Conservation (phyloP, 768 basidiomycete species). For the Pleurotus giganteus region DNA sequence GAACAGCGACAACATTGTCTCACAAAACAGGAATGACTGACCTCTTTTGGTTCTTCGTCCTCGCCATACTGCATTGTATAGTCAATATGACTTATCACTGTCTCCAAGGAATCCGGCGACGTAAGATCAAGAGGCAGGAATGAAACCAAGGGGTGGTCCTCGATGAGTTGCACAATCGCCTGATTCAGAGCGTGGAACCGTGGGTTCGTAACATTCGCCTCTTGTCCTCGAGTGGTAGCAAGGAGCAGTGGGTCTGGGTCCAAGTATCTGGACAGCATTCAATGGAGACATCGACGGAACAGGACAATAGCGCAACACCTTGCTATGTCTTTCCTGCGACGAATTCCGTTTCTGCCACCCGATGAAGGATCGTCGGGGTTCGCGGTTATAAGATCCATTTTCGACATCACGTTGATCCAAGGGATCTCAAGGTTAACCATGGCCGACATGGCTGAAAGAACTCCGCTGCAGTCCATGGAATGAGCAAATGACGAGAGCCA, state of each 20-base stretch:
- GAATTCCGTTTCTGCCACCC: conserved; percentile 68
- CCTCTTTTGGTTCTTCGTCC: conserved; percentile 96
- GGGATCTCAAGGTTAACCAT: conserved; percentile 98
- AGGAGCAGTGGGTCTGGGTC: conserved; percentile 94
- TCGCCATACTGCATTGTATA: conserved; percentile 99
- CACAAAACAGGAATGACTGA: conserved; percentile 26
- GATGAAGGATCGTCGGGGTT: conserved; percentile 55
- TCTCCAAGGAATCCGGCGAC: conserved; percentile 84
- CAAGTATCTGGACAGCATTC: conserved; percentile 59
- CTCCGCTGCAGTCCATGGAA: conserved; percentile 56
- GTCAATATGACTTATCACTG: conserved; percentile 93
- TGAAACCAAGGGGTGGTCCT: conserved; percentile 96
- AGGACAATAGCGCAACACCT: conserved; percentile 45
- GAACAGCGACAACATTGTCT: conserved; percentile 1
- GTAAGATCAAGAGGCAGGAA: conserved; percentile 95
- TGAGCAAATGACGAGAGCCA: conserved; percentile 1
- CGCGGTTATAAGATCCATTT: conserved; percentile 92
- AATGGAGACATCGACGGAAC: conserved; percentile 5
- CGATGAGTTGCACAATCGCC: conserved; percentile 97
- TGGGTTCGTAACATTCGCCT: conserved; percentile 58
- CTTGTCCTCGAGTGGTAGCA: conserved; percentile 56
- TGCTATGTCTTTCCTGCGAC: conserved; percentile 77
- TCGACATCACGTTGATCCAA: conserved; percentile 98
- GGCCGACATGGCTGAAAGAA: conserved; percentile 96
- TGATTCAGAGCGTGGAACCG: conserved; percentile 92